Evolutionary conservation across 331 rosid genomes (phyloP).

Genomic region (Malus hybrid): DNA sequence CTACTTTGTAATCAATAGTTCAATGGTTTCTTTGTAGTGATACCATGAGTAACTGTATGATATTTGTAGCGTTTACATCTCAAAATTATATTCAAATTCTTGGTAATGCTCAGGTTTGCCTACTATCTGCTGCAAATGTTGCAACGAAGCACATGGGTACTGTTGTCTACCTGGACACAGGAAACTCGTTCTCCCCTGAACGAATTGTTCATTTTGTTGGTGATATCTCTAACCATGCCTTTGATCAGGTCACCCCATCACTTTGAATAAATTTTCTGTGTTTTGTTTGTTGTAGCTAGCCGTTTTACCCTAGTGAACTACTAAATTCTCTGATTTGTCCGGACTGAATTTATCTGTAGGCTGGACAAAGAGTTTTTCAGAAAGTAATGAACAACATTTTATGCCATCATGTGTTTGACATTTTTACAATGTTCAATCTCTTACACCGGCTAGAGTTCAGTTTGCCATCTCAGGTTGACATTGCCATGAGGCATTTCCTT

Average conservation of each 20-base stretch:
- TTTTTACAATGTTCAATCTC: constrained; percentile 67
- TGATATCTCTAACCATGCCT: constrained; percentile 19
- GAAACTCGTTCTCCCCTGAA: constrained; percentile 78
- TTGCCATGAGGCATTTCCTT: constrained; percentile 2
- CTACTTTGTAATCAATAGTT: not conserved
- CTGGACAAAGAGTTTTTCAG: constrained; percentile 32
- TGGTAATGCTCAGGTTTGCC: constrained; percentile 53
- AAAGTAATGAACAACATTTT: constrained; percentile 53
- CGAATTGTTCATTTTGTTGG: constrained; percentile 53
- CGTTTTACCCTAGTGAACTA: not conserved
- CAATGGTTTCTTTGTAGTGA: not conserved
- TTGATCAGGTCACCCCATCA: constrained; percentile 37
- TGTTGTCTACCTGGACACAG: constrained; percentile 72
- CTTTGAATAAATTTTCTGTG: not conserved
- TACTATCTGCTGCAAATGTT: constrained; percentile 61
- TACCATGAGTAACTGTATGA: not conserved
- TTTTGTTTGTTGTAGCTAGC: constrained; percentile 6
- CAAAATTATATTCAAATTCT: not conserved
- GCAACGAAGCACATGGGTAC: constrained; percentile 38
- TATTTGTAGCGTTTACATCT: not conserved
- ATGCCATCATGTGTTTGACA: constrained; percentile 66
- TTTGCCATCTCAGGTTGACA: constrained; percentile 58
- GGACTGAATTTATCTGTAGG: constrained; percentile 25
- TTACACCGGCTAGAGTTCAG: constrained; percentile 56
- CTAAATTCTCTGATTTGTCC: constrained; percentile 7